phyloP scores from a whole-genome alignment of 352 stramenopile species.

The Thraustochytrium sp. region DNA sequence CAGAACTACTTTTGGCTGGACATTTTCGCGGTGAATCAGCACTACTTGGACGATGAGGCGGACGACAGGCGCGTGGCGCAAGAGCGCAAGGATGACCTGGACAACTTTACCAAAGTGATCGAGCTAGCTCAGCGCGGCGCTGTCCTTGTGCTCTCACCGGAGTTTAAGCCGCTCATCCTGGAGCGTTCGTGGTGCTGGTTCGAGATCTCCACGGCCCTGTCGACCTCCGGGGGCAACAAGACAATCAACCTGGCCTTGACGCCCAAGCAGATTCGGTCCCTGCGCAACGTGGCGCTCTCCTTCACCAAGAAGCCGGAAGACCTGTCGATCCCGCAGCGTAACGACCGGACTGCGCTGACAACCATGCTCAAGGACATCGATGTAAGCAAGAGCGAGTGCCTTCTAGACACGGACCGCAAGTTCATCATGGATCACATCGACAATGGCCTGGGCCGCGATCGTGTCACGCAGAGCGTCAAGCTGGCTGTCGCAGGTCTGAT shows the following conservation, averaged over 20 bases:
- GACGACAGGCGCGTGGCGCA: background rate
- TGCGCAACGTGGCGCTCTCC: background rate
- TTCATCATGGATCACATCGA: background rate
- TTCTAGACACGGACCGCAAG: background rate
- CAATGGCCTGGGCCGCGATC: background rate
- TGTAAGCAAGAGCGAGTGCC: background rate
- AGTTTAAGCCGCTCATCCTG: background rate
- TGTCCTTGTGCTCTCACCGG: background rate
- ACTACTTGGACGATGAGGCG: background rate
- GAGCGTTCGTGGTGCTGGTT: conserved; percentile 19
- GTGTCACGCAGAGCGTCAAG: background rate
- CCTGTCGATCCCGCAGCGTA: background rate
- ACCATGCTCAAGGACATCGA: conserved; percentile 3
- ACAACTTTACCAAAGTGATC: background rate
- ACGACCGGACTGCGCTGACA: background rate
- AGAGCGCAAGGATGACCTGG: background rate
- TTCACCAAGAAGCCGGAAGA: background rate
- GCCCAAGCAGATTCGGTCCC: background rate
- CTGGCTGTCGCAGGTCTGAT: background rate
- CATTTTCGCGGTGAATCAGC: conserved; percentile 35
- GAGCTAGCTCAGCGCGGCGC: background rate
- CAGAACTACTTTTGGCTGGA: conserved; percentile 28
- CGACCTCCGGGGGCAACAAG: background rate
- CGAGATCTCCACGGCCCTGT: background rate
- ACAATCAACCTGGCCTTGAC: background rate